Percentiles rank a stretch among this genome's conserved stretches.
phyloP scores from a whole-genome alignment of 106 monocot genomes.

The Dendrobium catenatum region DNA sequence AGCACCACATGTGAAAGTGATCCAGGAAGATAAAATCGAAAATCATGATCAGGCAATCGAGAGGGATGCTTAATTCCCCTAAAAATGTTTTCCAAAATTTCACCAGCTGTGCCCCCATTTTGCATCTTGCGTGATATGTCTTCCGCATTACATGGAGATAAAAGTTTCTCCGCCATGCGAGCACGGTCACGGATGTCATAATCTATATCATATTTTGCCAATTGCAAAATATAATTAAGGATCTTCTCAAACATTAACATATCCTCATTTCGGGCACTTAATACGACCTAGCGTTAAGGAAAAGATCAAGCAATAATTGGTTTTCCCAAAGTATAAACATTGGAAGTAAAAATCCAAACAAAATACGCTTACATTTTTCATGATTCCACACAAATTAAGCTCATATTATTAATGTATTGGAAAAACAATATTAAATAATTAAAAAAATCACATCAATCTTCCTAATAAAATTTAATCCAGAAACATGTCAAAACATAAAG shows the following conservation, averaged over 20 bases:
- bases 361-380: neutral
- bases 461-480: no score
- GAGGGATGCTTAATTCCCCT: slow-evolving; percentile 20
- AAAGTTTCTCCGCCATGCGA: slow-evolving; percentile 53
- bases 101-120: slow-evolving; percentile 12
- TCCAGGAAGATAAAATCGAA: slow-evolving; percentile 81
- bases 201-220: slow-evolving; percentile 62
- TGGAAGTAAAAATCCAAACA: neutral
- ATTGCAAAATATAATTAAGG: slow-evolving; percentile 59
- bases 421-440: neutral
- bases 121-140: slow-evolving; percentile 7
- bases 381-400: neutral
- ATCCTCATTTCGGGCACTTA: slow-evolving; percentile 38
- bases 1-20: slow-evolving; percentile 86
- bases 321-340: neutral
- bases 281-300: slow-evolving; percentile 31
- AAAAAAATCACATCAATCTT: no score
- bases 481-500: no score
- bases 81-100: slow-evolving; percentile 38
- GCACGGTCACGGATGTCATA: slow-evolving; percentile 91
- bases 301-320: neutral
- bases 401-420: neutral
- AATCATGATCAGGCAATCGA: slow-evolving; percentile 12
- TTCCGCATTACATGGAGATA: slow-evolving; percentile 14
- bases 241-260: slow-evolving; percentile 31